These are phyloP conservation scores for Botryosphaeria dothidea DNA, from an alignment of 2,329 filamentous ascomycete species.

Conservation along the genomic window DNA sequence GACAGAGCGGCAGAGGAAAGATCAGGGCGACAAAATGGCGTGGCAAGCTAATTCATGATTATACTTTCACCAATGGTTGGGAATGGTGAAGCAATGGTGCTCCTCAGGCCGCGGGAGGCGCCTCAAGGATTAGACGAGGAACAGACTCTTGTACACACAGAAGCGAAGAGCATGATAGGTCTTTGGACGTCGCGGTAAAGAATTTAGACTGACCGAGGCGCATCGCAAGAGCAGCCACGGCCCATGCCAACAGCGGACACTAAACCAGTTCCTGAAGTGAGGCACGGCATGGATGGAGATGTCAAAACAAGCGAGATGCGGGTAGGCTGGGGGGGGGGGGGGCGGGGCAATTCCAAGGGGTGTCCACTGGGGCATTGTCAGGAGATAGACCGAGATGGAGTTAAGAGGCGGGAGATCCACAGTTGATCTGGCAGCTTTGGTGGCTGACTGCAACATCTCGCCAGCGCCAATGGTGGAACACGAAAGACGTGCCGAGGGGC, in stretches of 20 bases:
- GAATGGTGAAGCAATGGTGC: background rate
- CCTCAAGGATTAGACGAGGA: background rate
- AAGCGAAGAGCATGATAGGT: background rate
- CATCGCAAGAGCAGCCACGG: background rate
- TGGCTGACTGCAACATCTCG: background rate
- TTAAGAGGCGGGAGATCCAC: constrained; percentile 6
- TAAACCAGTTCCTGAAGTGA: background rate
- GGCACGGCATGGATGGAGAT: background rate
- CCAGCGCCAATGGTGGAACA: background rate
- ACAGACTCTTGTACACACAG: background rate
- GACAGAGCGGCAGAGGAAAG: background rate
- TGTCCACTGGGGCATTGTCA: background rate
- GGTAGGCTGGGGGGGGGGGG: background rate
- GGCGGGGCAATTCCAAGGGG: background rate
- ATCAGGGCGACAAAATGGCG: too few species aligned
- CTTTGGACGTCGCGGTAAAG: background rate
- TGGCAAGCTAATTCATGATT: too few species aligned
- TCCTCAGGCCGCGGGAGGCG: background rate
- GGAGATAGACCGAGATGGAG: background rate
- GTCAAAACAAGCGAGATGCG: background rate
- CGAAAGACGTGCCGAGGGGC: background rate
- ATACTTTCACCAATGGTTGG: too few species aligned
- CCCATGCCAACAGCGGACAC: background rate
- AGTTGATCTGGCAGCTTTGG: constrained; percentile 6
- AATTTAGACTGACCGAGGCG: background rate